Evolutionary conservation across 208 protist genomes (phyloP).

Genomic region (Naegleria gruberi): DNA sequence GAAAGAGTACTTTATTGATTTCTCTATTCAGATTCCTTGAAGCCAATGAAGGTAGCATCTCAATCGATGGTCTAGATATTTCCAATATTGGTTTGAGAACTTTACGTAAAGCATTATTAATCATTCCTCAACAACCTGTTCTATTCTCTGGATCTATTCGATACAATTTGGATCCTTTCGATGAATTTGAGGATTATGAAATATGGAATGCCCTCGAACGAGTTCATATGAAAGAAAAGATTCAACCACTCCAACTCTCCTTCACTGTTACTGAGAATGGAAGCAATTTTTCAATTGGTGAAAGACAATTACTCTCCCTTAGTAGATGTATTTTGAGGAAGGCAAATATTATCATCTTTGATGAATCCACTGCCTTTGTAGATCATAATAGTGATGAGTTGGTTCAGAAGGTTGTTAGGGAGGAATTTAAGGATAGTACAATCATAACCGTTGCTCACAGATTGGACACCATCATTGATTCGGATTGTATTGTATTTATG

Average conservation of each 20-base stretch:
- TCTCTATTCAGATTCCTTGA: slow-evolving; percentile 27
- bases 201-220: slow-evolving; percentile 29
- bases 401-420: slow-evolving; percentile 47
- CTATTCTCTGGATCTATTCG: slow-evolving; percentile 54
- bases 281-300: slow-evolving; percentile 31
- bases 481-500: slow-evolving; percentile 42
- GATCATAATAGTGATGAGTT: slow-evolving; percentile 49
- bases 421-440: slow-evolving; percentile 41
- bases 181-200: slow-evolving; percentile 29
- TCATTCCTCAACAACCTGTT: slow-evolving; percentile 48
- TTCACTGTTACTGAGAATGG: slow-evolving; percentile 23
- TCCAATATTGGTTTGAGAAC: neutral
- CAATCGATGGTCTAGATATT: slow-evolving; percentile 34
- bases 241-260: neutral
- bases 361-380: slow-evolving; percentile 39
- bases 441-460: slow-evolving; percentile 53
- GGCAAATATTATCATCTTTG: slow-evolving; percentile 30
- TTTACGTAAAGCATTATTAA: slow-evolving; percentile 1
- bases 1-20: slow-evolving; percentile 44
- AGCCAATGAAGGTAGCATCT: neutral
- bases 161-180: slow-evolving; percentile 57
- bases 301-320: slow-evolving; percentile 41
- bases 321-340: slow-evolving; percentile 34
- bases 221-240: slow-evolving; percentile 39
- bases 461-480: slow-evolving; percentile 49